Evolutionary conservation across 305 asterid species (phyloP).

Genomic region (Fraxinus sp.): DNA sequence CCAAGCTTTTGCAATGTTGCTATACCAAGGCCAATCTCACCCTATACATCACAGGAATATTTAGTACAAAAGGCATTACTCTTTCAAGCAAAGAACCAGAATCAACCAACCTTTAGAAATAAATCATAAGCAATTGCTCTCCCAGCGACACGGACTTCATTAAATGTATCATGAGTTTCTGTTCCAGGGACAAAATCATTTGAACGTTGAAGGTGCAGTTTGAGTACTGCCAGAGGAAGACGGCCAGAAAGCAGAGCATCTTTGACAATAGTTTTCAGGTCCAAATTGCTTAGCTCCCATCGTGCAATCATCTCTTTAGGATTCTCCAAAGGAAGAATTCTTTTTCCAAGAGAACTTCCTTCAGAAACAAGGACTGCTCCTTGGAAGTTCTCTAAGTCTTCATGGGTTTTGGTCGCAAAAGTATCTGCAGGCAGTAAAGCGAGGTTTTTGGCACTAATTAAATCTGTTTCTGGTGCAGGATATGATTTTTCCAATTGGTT

Average conservation of each 20-base stretch:
- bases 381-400: slow-evolving; percentile 39
- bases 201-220: slow-evolving; percentile 77
- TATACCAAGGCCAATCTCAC: slow-evolving; percentile 85
- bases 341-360: slow-evolving; percentile 45
- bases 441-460: slow-evolving; percentile 44
- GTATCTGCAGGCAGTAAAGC: slow-evolving; percentile 64
- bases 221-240: slow-evolving; percentile 95
- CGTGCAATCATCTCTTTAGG: slow-evolving; percentile 94
- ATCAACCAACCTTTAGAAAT: slow-evolving; percentile 71
- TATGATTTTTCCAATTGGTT: slow-evolving; percentile 36
- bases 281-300: slow-evolving; percentile 84
- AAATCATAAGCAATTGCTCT: slow-evolving; percentile 86
- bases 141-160: slow-evolving; percentile 85
- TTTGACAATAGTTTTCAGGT: slow-evolving; percentile 75
- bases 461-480: slow-evolving; percentile 49
- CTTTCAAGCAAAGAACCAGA: slow-evolving; percentile 24
- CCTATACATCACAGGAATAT: slow-evolving; percentile 48
- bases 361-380: slow-evolving; percentile 52
- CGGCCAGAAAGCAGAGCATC: slow-evolving; percentile 94
- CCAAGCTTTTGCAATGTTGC: slow-evolving; percentile 95
- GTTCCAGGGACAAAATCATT: slow-evolving; percentile 51
- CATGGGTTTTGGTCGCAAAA: slow-evolving; percentile 29
- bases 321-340: slow-evolving; percentile 54
- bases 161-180: slow-evolving; percentile 73
- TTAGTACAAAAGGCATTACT: slow-evolving; percentile 22